A percentile compares a stretch with the other conserved stretches of the same genome.
These are phyloP conservation scores for Fusarium austroafricanum DNA, from an alignment of 2,329 filamentous ascomycete genomes.

Conservation along the genomic window DNA sequence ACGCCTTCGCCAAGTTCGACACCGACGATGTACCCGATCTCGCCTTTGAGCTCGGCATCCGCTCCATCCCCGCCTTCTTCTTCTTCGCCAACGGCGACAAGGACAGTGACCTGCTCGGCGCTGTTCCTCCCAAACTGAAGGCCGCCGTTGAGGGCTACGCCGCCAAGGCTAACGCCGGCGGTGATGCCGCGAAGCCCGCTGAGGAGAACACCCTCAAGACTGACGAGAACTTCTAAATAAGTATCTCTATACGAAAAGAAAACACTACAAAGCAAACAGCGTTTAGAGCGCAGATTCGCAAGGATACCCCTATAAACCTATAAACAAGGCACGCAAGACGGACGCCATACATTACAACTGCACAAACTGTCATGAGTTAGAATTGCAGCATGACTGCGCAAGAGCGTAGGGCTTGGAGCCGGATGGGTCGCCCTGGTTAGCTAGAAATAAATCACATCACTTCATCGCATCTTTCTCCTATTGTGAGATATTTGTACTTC, in stretches of 20 bases:
- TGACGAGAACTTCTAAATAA: slow-evolving; percentile 37
- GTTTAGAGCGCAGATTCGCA: slow-evolving; percentile 26
- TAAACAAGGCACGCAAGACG: background rate
- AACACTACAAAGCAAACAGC: slow-evolving; percentile 13
- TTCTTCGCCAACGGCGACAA: slow-evolving; percentile 67
- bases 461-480: background rate
- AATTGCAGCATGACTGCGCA: background rate
- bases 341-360: slow-evolving; percentile 17
- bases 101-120: slow-evolving; percentile 58
- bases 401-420: background rate
- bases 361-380: background rate
- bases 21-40: slow-evolving; percentile 66
- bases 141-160: slow-evolving; percentile 43
- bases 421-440: slow-evolving; percentile 2
- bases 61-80: slow-evolving; percentile 69
- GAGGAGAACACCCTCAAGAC: slow-evolving; percentile 33
- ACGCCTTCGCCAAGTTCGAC: slow-evolving; percentile 69
- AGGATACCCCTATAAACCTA: slow-evolving; percentile 34
- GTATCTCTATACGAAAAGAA: background rate
- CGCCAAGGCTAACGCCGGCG: slow-evolving; percentile 43
- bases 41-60: slow-evolving; percentile 61
- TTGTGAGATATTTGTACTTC: background rate
- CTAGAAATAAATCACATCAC: slow-evolving; percentile 16
- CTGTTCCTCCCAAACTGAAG: slow-evolving; percentile 51
- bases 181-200: slow-evolving; percentile 16